Conservation (phyloP, 78 protist genomes). For the Dictyostelium firmibasis region DNA sequence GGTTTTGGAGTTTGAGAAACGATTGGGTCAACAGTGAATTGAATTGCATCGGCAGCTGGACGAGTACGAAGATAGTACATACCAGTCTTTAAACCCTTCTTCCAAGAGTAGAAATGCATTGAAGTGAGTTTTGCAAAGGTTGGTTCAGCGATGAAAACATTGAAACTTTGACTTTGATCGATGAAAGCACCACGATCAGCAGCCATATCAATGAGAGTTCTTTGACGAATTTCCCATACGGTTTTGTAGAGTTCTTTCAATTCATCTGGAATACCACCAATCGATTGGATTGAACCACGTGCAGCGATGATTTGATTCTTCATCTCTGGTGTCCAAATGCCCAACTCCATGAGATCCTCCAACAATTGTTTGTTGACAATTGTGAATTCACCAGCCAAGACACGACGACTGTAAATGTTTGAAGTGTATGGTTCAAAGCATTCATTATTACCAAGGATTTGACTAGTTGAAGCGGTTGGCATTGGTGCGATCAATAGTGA, state of each 20-base stretch:
- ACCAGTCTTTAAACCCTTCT: conserved; percentile 99
- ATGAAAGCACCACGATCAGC: conserved; percentile 99
- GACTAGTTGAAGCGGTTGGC: conserved; percentile 99
- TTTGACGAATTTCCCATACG: conserved; percentile 98
- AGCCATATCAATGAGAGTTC: conserved; percentile 96
- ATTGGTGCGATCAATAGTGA: conserved; percentile 98
- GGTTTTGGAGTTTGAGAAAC: neutral
- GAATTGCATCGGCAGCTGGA: conserved; percentile 97
- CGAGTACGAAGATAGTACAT: conserved; percentile 98
- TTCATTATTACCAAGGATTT: conserved; percentile 99
- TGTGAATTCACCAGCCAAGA: conserved; percentile 97
- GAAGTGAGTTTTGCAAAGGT: conserved; percentile 92
- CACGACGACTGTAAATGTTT: conserved; percentile 98
- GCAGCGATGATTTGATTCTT: conserved; percentile 91
- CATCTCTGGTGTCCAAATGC: conserved; percentile 93
- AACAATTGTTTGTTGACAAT: conserved; percentile 96
- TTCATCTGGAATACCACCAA: conserved; percentile 93
- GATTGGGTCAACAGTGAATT: conserved; percentile 96
- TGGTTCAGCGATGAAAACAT: conserved; percentile 95
- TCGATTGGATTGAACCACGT: conserved; percentile 94
- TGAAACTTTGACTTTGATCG: conserved; percentile 96
- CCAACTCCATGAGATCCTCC: conserved; percentile 91
- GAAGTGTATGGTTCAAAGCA: conserved; percentile 98
- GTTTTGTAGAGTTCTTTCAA: conserved; percentile 95
- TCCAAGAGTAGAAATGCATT: conserved; percentile 99